These are phyloP conservation scores for Dalbergia cochinchinensis DNA, from an alignment of 306 rosid species.

Conservation along the genomic window DNA sequence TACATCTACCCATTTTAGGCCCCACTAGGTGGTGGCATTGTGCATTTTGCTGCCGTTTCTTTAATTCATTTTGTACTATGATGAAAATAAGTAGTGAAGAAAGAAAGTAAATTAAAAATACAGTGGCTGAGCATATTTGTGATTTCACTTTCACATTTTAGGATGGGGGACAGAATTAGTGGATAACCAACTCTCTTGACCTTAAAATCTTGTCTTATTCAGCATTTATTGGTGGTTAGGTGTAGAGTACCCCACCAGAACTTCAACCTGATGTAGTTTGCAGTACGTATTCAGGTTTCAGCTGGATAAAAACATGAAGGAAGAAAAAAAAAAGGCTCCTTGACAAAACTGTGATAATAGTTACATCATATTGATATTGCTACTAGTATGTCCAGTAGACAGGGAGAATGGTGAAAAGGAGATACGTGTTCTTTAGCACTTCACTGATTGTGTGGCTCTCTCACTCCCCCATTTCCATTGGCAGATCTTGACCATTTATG, in stretches of 20 bases:
- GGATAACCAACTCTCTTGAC: constrained; percentile 94
- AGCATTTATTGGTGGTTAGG: constrained; percentile 59
- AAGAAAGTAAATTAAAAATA: background rate
- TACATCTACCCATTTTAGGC: too few relatives aligned
- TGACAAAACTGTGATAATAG: constrained; percentile 26
- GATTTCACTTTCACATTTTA: constrained; percentile 58
- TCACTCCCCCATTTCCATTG: constrained; percentile 21
- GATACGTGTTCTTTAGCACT: constrained; percentile 44
- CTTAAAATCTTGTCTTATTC: constrained; percentile 76
- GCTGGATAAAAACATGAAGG: constrained; percentile 36
- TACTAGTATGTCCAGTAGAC: constrained; percentile 36
- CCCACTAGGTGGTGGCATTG: too few relatives aligned
- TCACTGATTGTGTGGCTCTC: constrained; percentile 47
- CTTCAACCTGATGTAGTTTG: constrained; percentile 36
- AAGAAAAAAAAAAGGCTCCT: constrained; percentile 6
- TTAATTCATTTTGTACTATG: constrained; percentile 24
- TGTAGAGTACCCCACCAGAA: constrained; percentile 69
- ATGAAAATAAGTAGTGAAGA: constrained; percentile 31
- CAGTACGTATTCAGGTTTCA: constrained; percentile 48
- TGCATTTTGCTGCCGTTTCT: background rate
- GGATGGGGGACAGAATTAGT: constrained; percentile 72
- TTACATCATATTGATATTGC: constrained; percentile 36
- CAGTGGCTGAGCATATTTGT: constrained; percentile 40
- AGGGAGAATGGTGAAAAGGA: constrained; percentile 40
- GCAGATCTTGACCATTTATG: constrained; percentile 40